Evolutionary conservation across 202 grass and related monocot genomes (phyloP).

Genomic region (Schoenoplectus tabernaemontani): DNA sequence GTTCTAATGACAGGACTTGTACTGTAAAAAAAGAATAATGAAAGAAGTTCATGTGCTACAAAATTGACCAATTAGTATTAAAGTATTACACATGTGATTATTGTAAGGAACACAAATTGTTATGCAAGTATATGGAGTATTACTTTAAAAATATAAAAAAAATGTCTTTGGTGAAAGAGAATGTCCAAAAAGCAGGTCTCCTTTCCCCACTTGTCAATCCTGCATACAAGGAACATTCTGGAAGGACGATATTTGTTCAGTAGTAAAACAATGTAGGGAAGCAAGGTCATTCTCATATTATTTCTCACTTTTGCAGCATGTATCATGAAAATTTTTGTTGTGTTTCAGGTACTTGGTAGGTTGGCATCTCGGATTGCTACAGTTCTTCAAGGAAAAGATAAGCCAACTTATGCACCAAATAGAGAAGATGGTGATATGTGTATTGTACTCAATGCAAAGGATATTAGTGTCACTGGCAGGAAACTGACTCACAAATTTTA

Average conservation of each 20-base stretch:
- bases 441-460: constrained; percentile 85
- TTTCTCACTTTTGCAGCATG: not conserved
- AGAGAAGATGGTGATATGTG: constrained; percentile 95
- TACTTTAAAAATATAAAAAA: not conserved
- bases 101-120: not conserved
- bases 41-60: not conserved
- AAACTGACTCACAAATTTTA: constrained; percentile 96
- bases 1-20: not conserved
- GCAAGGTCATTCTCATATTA: not conserved
- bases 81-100: not conserved
- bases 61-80: not conserved
- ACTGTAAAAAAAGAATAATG: not conserved
- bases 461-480: constrained; percentile 73
- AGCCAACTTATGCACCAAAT: constrained; percentile 81
- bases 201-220: not conserved
- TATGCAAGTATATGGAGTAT: not conserved
- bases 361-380: constrained; percentile 81
- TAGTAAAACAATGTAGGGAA: not conserved
- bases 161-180: not conserved
- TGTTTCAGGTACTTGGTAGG: constrained; percentile 68
- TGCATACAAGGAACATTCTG: not conserved
- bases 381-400: constrained; percentile 93
- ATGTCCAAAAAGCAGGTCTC: not conserved
- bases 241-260: not conserved
- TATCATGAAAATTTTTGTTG: not conserved